Conservation (phyloP, 1,139 yeast genomes). For the Pichia terricola region DNA sequence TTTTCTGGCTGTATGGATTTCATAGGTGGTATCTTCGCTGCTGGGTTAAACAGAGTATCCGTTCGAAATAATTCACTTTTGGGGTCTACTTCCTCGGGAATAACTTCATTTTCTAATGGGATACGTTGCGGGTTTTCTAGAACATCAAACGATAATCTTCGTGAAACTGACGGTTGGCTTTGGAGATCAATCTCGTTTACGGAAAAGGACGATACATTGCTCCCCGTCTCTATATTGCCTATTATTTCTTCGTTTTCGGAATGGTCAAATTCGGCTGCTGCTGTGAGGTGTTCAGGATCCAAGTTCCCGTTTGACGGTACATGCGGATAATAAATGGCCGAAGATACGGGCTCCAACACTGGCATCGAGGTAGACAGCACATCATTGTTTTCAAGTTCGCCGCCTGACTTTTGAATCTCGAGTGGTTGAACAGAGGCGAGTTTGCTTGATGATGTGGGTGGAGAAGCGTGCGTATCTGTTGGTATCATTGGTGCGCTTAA, state of each 20-base stretch:
- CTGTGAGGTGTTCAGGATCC: conserved; percentile 25
- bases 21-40: background rate
- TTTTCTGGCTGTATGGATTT: background rate
- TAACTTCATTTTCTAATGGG: no score
- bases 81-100: no score
- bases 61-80: no score
- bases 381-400: background rate
- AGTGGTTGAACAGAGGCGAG: no score
- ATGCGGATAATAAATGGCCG: conserved; percentile 64
- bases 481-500: no score
- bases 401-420: no score
- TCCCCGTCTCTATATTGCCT: background rate
- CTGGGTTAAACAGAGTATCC: no score
- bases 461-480: no score
- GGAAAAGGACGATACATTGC: no score
- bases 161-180: background rate
- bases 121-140: background rate
- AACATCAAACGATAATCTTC: background rate
- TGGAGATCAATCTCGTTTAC: no score
- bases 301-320: conserved; percentile 25
- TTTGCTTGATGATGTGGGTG: no score
- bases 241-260: conserved; percentile 8
- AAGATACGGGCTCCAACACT: conserved; percentile 43
- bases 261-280: conserved; percentile 26
- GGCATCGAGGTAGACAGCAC: conserved; percentile 1